phyloP scores from a whole-genome alignment of 148 eudicot genomes.

The Arctostaphylos glauca region DNA sequence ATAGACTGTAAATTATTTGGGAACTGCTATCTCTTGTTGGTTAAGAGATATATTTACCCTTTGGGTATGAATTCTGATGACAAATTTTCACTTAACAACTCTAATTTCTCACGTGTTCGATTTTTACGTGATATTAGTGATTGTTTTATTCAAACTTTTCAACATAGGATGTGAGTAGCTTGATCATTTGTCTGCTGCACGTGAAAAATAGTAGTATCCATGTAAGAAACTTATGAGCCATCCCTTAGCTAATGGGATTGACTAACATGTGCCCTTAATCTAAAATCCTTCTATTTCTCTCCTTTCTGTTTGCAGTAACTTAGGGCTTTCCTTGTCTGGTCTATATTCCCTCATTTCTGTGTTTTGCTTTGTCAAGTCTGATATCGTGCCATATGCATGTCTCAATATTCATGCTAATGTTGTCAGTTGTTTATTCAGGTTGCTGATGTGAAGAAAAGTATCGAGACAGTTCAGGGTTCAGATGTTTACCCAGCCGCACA shows the following conservation, averaged over 20 bases:
- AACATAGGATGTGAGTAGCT: background rate
- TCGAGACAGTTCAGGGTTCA: slow-evolving; percentile 56
- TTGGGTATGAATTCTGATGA: background rate
- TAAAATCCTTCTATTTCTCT: background rate
- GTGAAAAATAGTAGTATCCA: no score
- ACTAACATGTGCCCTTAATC: background rate
- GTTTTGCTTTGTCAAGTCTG: background rate
- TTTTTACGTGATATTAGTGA: background rate
- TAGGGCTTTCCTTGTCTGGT: background rate
- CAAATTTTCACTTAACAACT: background rate
- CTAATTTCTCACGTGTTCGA: background rate
- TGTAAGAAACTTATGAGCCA: no score
- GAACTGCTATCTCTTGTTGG: background rate
- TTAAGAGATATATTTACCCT: background rate
- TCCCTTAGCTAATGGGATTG: no score
- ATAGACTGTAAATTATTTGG: background rate
- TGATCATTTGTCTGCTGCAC: background rate
- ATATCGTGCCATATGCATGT: background rate
- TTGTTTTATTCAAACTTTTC: background rate
- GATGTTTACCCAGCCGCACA: slow-evolving; percentile 57
- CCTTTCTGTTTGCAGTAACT: background rate
- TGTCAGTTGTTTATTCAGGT: slow-evolving; percentile 48
- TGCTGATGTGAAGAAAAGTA: slow-evolving; percentile 59
- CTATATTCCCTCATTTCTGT: background rate
- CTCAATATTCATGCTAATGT: slow-evolving; percentile 3